These are phyloP conservation scores for Rutstroemia sp. DNA, from an alignment of 2,329 filamentous ascomycete species.

Conservation along the genomic window DNA sequence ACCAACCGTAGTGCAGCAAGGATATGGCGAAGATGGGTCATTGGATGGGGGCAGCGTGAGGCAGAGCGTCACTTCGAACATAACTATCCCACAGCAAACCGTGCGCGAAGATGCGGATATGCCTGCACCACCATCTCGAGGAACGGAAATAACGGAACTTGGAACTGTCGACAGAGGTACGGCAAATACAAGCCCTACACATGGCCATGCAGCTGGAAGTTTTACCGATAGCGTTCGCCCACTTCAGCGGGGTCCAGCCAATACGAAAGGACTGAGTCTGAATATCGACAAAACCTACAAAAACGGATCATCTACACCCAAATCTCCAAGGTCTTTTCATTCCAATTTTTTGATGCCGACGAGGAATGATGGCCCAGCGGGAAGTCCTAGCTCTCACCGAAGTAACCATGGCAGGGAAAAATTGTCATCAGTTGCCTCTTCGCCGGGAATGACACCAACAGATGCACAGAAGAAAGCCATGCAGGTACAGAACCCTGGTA, in stretches of 20 bases:
- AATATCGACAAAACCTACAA: constrained; percentile 55
- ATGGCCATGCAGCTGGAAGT: constrained; percentile 52
- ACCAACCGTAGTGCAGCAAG: constrained; percentile 29
- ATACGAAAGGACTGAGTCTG: constrained; percentile 40
- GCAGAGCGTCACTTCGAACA: constrained; percentile 50
- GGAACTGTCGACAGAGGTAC: constrained; percentile 58
- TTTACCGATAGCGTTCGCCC: constrained; percentile 73
- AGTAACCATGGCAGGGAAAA: constrained; percentile 68
- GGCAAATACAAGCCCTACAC: constrained; percentile 66
- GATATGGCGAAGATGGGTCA: constrained; percentile 35
- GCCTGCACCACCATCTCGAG: constrained; percentile 62
- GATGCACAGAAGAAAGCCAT: constrained; percentile 31
- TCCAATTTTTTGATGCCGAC: constrained; percentile 64
- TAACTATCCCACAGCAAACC: constrained; percentile 9
- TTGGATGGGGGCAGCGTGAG: constrained; percentile 41
- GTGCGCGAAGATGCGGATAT: constrained; percentile 42
- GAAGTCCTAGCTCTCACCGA: constrained; percentile 44
- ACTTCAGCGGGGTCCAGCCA: constrained; percentile 37
- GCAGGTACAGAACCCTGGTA: constrained; percentile 42
- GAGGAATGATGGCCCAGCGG: constrained; percentile 43
- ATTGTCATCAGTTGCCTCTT: constrained; percentile 72
- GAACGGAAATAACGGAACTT: constrained; percentile 67
- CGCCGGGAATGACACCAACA: constrained; percentile 53
- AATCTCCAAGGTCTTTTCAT: constrained; percentile 69
- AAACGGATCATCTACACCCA: constrained; percentile 45